Evolutionary conservation across 805 yeast genomes (phyloP).

Genomic region (Saccharomycopsis fermentans): DNA sequence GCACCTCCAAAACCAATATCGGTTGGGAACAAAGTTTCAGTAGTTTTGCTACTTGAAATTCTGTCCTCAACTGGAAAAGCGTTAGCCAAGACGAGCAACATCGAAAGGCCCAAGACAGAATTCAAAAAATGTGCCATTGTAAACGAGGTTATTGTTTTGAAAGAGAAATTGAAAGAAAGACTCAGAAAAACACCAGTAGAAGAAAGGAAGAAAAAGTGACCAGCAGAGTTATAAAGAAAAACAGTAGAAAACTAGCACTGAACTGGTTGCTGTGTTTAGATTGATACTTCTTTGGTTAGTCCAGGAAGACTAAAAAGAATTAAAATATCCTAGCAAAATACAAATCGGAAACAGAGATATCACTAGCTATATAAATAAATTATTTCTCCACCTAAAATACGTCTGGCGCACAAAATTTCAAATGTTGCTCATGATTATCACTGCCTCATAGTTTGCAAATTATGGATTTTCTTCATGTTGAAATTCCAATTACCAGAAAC

Average conservation of each 20-base stretch:
- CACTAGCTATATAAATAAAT: no score
- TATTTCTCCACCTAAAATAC: no score
- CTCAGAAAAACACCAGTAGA: background rate
- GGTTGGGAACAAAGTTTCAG: slow-evolving; percentile 13
- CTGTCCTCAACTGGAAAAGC: slow-evolving; percentile 10
- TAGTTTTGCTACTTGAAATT: background rate
- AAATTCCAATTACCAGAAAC: background rate
- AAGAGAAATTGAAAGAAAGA: background rate
- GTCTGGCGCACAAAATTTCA: no score
- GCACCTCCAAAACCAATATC: slow-evolving; percentile 11
- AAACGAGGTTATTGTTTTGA: background rate
- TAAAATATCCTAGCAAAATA: no score
- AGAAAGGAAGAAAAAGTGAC: background rate
- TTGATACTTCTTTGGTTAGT: no score
- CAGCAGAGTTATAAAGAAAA: no score
- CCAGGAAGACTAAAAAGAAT: no score
- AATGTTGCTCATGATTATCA: no score
- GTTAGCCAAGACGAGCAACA: background rate
- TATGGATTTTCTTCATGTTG: background rate
- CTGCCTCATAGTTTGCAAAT: background rate
- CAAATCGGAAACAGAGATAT: no score
- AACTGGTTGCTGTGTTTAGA: no score
- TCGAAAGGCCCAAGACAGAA: background rate
- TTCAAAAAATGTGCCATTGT: background rate
- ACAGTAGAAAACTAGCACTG: no score